A percentile compares a stretch with the other conserved stretches of the same genome.
Evolutionary conservation across 1,284 basidiomycete species (phyloP).

Genomic region (Ustilago cynodontis): DNA sequence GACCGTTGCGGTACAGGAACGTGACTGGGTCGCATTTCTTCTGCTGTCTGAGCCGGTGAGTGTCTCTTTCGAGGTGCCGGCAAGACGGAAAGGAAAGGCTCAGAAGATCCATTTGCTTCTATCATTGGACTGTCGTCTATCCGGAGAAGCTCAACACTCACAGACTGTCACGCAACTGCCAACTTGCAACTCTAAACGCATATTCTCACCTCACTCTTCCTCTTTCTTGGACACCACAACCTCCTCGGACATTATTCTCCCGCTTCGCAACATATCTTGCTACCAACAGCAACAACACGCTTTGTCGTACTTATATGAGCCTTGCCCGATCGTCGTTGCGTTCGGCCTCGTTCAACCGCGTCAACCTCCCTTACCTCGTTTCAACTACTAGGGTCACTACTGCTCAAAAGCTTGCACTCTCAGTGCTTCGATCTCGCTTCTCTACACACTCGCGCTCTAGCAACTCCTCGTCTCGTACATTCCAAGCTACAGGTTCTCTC

Average conservation of each 20-base stretch:
- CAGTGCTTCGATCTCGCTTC: slow-evolving; percentile 26
- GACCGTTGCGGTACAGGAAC: not conserved
- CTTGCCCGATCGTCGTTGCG: slow-evolving; percentile 40
- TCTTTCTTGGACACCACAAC: not conserved
- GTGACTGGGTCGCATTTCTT: not conserved
- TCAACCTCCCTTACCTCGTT: slow-evolving; percentile 4
- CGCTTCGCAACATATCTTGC: slow-evolving; percentile 1
- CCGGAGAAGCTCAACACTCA: not conserved
- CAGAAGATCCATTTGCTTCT: slow-evolving; percentile 45
- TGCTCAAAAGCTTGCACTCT: slow-evolving; percentile 6
- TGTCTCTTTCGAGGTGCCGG: not conserved
- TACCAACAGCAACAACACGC: slow-evolving; percentile 1
- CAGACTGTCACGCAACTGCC: slow-evolving; percentile 6
- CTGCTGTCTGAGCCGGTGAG: not conserved
- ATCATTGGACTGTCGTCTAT: slow-evolving; percentile 8
- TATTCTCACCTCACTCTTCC: not conserved
- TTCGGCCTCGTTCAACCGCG: slow-evolving; percentile 27
- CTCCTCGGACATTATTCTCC: not conserved
- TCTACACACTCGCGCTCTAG: slow-evolving; percentile 31
- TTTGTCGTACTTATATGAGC: slow-evolving; percentile 40
- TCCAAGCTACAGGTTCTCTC: slow-evolving; percentile 27
- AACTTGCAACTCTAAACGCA: slow-evolving; percentile 1
- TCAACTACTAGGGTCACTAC: not conserved
- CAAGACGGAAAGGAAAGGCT: not conserved
- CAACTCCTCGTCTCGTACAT: slow-evolving; percentile 13